Evolutionary conservation across 345 rosid genomes (phyloP).

Genomic region (Lumnitzera littorea): DNA sequence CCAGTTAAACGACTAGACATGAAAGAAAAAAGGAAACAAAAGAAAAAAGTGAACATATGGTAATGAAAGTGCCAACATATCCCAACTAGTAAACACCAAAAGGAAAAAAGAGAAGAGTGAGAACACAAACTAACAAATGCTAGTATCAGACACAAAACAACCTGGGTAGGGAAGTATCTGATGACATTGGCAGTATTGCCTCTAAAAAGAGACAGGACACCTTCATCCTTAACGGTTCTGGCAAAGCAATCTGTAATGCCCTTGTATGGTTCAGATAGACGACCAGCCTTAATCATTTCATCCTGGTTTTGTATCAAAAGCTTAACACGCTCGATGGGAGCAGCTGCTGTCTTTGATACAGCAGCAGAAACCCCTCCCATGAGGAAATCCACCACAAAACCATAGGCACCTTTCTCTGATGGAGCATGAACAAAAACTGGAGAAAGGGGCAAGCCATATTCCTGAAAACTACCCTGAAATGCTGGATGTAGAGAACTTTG

Average conservation of each 20-base stretch:
- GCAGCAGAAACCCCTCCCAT: constrained; percentile 62
- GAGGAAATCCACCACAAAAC: constrained; percentile 39
- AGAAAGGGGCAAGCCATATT: constrained; percentile 17
- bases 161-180: constrained; percentile 55
- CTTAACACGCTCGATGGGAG: constrained; percentile 45
- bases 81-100: too few species aligned
- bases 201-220: constrained; percentile 48
- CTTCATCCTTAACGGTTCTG: constrained; percentile 47
- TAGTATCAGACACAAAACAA: constrained; percentile 6
- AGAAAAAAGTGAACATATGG: too few species aligned
- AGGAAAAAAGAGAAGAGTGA: too few species aligned
- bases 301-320: constrained; percentile 49
- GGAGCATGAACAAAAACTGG: constrained; percentile 42
- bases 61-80: too few species aligned
- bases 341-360: constrained; percentile 46
- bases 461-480: constrained; percentile 19
- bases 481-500: constrained; percentile 26
- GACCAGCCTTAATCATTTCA: constrained; percentile 50
- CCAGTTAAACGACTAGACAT: too few species aligned
- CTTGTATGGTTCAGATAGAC: constrained; percentile 45
- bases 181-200: constrained; percentile 54
- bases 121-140: not conserved
- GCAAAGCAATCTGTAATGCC: constrained; percentile 48
- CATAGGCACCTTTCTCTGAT: constrained; percentile 27
- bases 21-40: too few species aligned